phyloP scores from a whole-genome alignment of 2,329 filamentous ascomycete species.

The Aspergillus ustus region DNA sequence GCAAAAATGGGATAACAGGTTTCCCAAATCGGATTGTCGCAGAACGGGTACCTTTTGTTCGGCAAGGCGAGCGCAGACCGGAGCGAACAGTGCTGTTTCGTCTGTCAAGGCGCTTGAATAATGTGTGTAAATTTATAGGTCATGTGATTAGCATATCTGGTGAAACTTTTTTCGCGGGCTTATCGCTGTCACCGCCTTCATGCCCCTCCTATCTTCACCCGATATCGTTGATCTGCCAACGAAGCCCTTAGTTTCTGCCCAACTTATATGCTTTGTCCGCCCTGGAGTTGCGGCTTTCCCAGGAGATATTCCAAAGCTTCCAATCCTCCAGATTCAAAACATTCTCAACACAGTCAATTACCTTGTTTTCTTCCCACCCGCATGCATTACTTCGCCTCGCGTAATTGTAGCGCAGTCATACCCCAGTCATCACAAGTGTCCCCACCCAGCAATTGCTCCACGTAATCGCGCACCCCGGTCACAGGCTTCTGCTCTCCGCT shows the following conservation, averaged over 20 bases:
- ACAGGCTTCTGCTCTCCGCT: not conserved
- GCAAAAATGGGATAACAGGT: not conserved
- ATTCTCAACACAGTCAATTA: not conserved
- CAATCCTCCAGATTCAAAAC: not conserved
- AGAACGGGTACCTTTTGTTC: not conserved
- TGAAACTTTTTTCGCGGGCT: conserved; percentile 24
- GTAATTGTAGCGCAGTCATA: not conserved
- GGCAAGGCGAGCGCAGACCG: not conserved
- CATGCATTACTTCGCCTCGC: not conserved
- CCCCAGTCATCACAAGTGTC: not conserved
- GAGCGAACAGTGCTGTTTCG: not conserved
- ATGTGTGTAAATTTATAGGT: conserved; percentile 42
- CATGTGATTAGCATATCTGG: conserved; percentile 43
- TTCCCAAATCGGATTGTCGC: not conserved
- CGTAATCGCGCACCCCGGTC: not conserved
- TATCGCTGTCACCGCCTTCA: conserved; percentile 25
- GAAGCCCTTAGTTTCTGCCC: conserved; percentile 16
- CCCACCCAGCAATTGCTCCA: not conserved
- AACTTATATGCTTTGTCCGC: conserved; percentile 18
- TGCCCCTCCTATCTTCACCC: conserved; percentile 16
- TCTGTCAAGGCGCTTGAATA: no score
- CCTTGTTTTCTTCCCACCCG: not conserved
- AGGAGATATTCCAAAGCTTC: not conserved
- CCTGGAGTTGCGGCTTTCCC: not conserved
- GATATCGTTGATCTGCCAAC: not conserved